A percentile compares a stretch with the other conserved stretches of the same genome.
Evolutionary conservation across 169 alveolate species (phyloP).

Genomic region (Cryptosporidium parvum): DNA sequence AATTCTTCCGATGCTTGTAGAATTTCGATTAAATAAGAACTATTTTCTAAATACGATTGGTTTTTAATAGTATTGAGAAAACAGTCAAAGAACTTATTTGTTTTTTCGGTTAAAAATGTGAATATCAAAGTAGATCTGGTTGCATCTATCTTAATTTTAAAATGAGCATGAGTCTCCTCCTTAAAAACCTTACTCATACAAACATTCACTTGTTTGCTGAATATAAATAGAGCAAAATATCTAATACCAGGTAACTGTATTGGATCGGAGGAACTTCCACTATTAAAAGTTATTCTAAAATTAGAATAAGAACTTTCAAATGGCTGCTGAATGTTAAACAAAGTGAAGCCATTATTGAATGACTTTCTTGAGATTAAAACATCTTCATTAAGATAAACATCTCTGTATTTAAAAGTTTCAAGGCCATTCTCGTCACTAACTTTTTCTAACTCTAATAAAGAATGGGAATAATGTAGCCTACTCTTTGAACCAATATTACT

Average conservation of each 20-base stretch:
- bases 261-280: constrained; percentile 16
- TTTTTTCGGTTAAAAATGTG: not conserved
- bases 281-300: not conserved
- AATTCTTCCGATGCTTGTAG: not conserved
- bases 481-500: too few species aligned
- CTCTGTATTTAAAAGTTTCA: not conserved
- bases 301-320: not conserved
- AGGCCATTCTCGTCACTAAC: not conserved
- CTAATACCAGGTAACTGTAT: constrained; percentile 11
- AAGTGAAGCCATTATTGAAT: constrained; percentile 14
- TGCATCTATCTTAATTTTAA: not conserved
- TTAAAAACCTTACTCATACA: not conserved
- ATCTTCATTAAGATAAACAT: not conserved
- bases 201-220: not conserved
- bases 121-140: not conserved
- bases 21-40: not conserved
- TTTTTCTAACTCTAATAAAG: not conserved
- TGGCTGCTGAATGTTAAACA: constrained; percentile 11
- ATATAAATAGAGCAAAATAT: constrained; percentile 1
- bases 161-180: not conserved
- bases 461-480: not conserved
- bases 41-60: not conserved
- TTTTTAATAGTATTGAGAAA: not conserved
- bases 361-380: not conserved
- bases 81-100: not conserved